A percentile compares a stretch with the other conserved stretches of the same genome.
These are phyloP conservation scores for Camellia japonica DNA, from an alignment of 148 eudicot genomes.

Conservation along the genomic window DNA sequence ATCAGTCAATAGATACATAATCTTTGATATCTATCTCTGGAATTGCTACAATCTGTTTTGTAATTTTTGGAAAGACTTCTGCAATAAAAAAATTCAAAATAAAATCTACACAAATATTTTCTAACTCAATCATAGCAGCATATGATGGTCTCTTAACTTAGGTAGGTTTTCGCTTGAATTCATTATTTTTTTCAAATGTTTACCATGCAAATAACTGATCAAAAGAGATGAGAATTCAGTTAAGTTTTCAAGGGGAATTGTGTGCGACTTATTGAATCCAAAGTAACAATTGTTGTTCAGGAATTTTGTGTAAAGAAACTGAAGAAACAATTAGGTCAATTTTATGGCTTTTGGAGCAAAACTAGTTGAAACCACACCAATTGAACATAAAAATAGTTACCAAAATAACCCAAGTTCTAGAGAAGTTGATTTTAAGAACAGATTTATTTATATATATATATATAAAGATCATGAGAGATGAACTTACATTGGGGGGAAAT, in stretches of 20 bases:
- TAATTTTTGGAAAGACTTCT: neutral
- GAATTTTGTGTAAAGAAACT: neutral
- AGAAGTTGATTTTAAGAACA: neutral
- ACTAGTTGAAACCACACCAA: neutral
- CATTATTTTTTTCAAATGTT: too few relatives aligned
- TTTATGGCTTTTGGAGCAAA: neutral
- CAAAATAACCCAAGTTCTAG: neutral
- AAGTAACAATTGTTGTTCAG: neutral
- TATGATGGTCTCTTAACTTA: neutral
- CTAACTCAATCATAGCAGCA: neutral
- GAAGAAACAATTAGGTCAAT: neutral
- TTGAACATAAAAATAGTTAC: neutral
- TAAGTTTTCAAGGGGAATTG: too few relatives aligned
- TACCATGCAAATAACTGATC: too few relatives aligned
- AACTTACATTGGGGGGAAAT: slow-evolving; percentile 14
- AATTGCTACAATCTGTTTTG: neutral
- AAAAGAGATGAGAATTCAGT: too few relatives aligned
- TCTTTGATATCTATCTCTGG: neutral
- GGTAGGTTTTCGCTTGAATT: neutral
- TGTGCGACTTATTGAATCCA: neutral
- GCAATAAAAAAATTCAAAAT: neutral
- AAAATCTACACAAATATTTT: neutral
- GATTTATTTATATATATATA: neutral
- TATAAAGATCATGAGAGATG: neutral
- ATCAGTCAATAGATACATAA: neutral